phyloP scores from a whole-genome alignment of 2,329 filamentous ascomycete species.

The Lecanicillium sp. region DNA sequence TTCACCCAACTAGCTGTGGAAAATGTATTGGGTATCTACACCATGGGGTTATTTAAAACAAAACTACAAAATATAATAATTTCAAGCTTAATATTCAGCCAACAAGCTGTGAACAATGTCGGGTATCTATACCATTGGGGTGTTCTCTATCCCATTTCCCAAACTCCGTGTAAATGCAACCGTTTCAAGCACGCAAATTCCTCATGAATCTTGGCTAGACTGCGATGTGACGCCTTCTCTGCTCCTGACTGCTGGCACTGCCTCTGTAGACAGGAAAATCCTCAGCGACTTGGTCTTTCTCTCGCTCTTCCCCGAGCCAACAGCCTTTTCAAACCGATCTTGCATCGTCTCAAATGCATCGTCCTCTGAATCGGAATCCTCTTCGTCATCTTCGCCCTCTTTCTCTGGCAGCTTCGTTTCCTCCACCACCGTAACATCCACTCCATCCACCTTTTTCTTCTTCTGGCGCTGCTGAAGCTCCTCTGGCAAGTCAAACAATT shows the following conservation, averaged over 20 bases:
- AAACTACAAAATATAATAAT: neutral
- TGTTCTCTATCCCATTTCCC: neutral
- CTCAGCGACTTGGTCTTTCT: constrained; percentile 47
- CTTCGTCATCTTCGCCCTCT: constrained; percentile 12
- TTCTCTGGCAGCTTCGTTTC: constrained; percentile 30
- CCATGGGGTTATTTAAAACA: neutral
- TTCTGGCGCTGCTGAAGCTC: constrained; percentile 20
- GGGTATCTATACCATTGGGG: constrained; percentile 5
- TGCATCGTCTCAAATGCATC: constrained; percentile 50
- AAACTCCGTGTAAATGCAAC: constrained; percentile 7
- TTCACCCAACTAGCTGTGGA: neutral
- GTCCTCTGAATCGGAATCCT: constrained; percentile 21
- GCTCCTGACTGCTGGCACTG: constrained; percentile 46
- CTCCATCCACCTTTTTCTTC: constrained; percentile 12
- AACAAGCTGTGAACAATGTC: neutral
- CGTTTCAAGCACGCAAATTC: too few relatives aligned
- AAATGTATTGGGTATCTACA: constrained; percentile 5
- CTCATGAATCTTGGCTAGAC: constrained; percentile 25
- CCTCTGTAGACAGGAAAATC: constrained; percentile 46
- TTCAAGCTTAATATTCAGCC: neutral
- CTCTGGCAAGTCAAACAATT: constrained; percentile 39
- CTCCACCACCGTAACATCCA: constrained; percentile 22
- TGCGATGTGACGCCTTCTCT: constrained; percentile 39
- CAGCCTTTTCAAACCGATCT: constrained; percentile 46
- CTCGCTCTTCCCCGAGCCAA: constrained; percentile 35